These are phyloP conservation scores for Serpula lacrymans DNA, from an alignment of 768 basidiomycete genomes.

Conservation along the genomic window DNA sequence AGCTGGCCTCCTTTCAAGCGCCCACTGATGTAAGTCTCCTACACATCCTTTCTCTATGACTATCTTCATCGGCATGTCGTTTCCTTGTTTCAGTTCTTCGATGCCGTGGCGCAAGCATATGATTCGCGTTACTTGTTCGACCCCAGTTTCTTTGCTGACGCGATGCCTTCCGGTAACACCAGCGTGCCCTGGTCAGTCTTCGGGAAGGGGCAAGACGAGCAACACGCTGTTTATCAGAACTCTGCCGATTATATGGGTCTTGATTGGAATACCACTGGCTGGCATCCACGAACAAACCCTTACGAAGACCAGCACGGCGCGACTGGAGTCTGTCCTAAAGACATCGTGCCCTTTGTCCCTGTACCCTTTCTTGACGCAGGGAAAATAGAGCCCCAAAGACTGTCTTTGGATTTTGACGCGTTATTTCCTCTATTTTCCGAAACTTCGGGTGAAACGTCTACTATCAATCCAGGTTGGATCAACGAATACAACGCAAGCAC, in stretches of 20 bases:
- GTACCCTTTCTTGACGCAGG: too few species aligned
- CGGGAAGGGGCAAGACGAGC: too few species aligned
- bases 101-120: constrained; percentile 23
- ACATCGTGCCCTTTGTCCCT: too few species aligned
- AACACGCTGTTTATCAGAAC: too few species aligned
- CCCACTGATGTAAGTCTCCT: constrained; percentile 14
- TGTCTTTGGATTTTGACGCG: too few species aligned
- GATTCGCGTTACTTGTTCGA: constrained; percentile 17
- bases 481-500: too few species aligned
- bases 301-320: constrained; percentile 21
- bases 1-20: constrained; percentile 11
- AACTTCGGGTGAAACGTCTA: too few species aligned
- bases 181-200: constrained; percentile 12
- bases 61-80: neutral
- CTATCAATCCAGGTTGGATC: too few species aligned
- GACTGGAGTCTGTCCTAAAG: constrained; percentile 19
- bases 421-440: too few species aligned
- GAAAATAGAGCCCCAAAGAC: too few species aligned
- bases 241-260: constrained; percentile 23
- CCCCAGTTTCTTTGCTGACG: constrained; percentile 1
- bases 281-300: constrained; percentile 21
- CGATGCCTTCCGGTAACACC: constrained; percentile 11
- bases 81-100: constrained; percentile 21
- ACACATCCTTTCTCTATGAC: too few species aligned
- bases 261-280: constrained; percentile 17